Conservation (phyloP, 345 rosid species). For the Rhodamnia argentea region DNA sequence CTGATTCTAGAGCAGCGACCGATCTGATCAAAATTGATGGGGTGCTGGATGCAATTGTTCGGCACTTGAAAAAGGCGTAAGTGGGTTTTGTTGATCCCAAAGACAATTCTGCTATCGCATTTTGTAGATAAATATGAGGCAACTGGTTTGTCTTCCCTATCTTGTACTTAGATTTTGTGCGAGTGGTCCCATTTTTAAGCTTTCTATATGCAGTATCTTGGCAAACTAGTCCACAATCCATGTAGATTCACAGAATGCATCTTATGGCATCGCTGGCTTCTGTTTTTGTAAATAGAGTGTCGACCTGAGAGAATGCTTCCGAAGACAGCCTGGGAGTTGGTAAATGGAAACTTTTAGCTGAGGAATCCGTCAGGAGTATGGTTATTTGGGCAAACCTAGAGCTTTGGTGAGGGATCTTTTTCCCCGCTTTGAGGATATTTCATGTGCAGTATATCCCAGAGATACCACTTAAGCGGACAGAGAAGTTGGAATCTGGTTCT, state of each 20-base stretch:
- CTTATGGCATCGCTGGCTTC: not conserved
- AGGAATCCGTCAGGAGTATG: not conserved
- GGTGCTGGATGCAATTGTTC: slow-evolving; percentile 63
- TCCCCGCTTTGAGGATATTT: not conserved
- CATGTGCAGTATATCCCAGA: not conserved
- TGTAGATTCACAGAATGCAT: not conserved
- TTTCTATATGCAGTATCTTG: not conserved
- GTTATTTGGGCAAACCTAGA: not conserved
- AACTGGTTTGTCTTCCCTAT: not conserved
- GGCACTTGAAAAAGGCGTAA: slow-evolving; percentile 78
- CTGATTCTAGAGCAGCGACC: slow-evolving; percentile 74
- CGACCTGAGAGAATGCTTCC: not conserved
- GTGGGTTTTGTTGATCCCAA: slow-evolving; percentile 7
- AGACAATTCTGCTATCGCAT: not conserved
- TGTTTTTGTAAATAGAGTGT: not conserved
- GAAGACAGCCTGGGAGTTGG: not conserved
- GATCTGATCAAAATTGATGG: slow-evolving; percentile 75
- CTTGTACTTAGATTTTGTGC: not conserved
- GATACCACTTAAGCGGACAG: not conserved
- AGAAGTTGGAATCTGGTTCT: not conserved
- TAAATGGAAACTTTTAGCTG: not conserved
- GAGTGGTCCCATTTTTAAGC: not conserved
- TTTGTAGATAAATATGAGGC: not conserved
- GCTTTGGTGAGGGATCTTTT: not conserved
- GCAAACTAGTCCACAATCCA: not conserved